Conservation (phyloP, 257 asterid species). For the Fraxinus pennsylvanica region DNA sequence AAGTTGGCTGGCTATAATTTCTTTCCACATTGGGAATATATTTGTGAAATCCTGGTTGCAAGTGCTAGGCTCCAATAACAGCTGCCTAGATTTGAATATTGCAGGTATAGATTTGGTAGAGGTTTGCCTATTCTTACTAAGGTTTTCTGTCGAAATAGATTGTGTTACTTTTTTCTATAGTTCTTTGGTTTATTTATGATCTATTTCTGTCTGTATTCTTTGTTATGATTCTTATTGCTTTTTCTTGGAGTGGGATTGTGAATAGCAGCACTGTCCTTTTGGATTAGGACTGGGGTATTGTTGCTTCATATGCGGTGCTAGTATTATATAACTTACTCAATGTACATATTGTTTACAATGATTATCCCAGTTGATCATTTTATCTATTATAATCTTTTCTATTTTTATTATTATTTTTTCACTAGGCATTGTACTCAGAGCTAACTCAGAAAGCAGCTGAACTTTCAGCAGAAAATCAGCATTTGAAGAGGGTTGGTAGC, state of each 20-base stretch:
- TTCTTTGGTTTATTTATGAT: not conserved
- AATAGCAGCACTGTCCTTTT: not conserved
- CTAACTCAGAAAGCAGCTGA: constrained; percentile 47
- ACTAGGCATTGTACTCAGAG: constrained; percentile 58
- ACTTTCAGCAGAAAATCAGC: constrained; percentile 48
- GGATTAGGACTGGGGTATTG: not conserved
- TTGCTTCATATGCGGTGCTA: not conserved
- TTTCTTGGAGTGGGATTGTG: not conserved
- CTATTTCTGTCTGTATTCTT: not conserved
- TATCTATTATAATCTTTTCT: not conserved
- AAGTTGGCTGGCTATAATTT: not conserved
- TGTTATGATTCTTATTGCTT: not conserved
- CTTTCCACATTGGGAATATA: not conserved
- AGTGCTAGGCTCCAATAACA: not conserved
- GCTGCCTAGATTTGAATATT: not conserved
- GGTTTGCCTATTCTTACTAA: not conserved
- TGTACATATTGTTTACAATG: not conserved
- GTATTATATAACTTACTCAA: not conserved
- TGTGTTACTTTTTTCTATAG: no score
- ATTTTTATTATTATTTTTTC: not conserved
- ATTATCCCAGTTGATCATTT: not conserved
- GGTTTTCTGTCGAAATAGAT: not conserved
- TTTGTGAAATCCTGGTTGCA: not conserved
- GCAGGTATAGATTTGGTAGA: not conserved
- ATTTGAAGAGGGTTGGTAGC: constrained; percentile 50